These are phyloP conservation scores for Cryptococcus sp. DNA, from an alignment of 1,284 basidiomycete genomes.

Conservation along the genomic window DNA sequence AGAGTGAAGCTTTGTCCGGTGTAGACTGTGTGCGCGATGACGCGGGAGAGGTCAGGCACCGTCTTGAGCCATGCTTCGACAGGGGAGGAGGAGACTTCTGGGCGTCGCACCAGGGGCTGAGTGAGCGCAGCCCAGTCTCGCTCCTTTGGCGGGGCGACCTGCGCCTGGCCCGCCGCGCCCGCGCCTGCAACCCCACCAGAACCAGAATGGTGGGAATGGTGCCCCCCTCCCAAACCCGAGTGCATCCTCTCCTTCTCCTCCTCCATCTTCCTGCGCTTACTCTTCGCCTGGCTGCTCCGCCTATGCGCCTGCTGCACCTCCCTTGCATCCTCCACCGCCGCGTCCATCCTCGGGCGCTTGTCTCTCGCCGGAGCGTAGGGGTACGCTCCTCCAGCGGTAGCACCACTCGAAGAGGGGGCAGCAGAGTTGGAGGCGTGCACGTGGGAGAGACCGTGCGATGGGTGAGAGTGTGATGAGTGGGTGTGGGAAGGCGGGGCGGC, in stretches of 20 bases:
- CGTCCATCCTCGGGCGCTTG: conserved; percentile 44
- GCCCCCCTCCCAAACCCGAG: too few relatives aligned
- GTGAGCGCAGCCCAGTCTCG: conserved; percentile 33
- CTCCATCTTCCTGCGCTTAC: conserved; percentile 35
- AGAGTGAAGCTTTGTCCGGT: conserved; percentile 32
- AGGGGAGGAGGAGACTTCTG: conserved; percentile 32
- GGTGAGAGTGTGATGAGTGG: conserved; percentile 2
- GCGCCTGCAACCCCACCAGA: background rate
- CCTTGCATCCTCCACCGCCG: conserved; percentile 41
- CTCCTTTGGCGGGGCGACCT: conserved; percentile 8
- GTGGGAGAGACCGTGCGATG: background rate
- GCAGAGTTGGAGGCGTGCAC: background rate
- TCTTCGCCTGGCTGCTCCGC: conserved; percentile 15
- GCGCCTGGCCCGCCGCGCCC: too few relatives aligned
- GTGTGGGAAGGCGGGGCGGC: background rate
- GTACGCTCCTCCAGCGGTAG: background rate
- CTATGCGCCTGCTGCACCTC: conserved; percentile 22
- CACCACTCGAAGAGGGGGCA: background rate
- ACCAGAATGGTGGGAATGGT: background rate
- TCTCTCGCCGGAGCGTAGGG: conserved; percentile 11
- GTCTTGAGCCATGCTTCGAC: conserved; percentile 35
- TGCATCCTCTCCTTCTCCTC: conserved; percentile 25
- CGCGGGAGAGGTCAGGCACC: conserved; percentile 17
- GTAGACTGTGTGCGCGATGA: conserved; percentile 28
- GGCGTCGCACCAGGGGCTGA: conserved; percentile 21